Percentiles rank a stretch among this genome's conserved stretches.
These are phyloP conservation scores for Leptographium radiaticola DNA, from an alignment of 2,329 filamentous ascomycete genomes.

Conservation along the genomic window DNA sequence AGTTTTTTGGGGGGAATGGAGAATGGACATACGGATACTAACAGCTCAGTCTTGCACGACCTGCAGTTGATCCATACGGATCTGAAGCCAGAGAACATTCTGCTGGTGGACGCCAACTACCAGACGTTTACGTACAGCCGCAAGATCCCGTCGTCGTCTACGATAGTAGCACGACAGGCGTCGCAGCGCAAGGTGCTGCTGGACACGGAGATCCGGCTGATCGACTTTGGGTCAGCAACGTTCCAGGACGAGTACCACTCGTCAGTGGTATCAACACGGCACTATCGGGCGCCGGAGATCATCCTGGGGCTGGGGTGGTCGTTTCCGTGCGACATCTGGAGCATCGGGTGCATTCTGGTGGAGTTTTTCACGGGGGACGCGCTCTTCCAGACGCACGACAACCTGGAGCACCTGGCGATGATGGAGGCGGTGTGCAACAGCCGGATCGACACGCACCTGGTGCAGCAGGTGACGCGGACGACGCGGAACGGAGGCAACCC, in stretches of 20 bases:
- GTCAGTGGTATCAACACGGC: conserved; percentile 56
- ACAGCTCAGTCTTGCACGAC: conserved; percentile 68
- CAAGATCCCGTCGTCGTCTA: conserved; percentile 54
- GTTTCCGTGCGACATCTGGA: conserved; percentile 61
- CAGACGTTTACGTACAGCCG: conserved; percentile 61
- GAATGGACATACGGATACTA: too few species aligned
- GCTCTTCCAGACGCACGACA: conserved; percentile 60
- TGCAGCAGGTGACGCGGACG: conserved; percentile 44
- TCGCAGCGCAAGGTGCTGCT: conserved; percentile 51
- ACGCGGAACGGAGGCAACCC: conserved; percentile 44
- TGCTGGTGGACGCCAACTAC: conserved; percentile 51
- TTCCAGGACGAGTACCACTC: conserved; percentile 64
- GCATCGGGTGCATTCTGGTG: conserved; percentile 59
- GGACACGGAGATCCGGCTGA: conserved; percentile 56
- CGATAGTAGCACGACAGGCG: conserved; percentile 44
- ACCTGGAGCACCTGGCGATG: conserved; percentile 62
- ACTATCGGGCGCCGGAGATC: conserved; percentile 59
- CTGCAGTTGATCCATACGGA: conserved; percentile 93
- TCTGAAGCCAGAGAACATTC: conserved; percentile 57
- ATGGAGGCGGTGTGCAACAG: conserved; percentile 55
- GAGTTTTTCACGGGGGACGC: conserved; percentile 62
- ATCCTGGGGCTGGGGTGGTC: conserved; percentile 60
- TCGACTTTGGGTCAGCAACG: conserved; percentile 60
- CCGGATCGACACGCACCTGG: conserved; percentile 44
- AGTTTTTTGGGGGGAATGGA: conserved; percentile 24